Conservation (phyloP, 1,284 basidiomycete genomes). For the Fomitopsis pinicola region DNA sequence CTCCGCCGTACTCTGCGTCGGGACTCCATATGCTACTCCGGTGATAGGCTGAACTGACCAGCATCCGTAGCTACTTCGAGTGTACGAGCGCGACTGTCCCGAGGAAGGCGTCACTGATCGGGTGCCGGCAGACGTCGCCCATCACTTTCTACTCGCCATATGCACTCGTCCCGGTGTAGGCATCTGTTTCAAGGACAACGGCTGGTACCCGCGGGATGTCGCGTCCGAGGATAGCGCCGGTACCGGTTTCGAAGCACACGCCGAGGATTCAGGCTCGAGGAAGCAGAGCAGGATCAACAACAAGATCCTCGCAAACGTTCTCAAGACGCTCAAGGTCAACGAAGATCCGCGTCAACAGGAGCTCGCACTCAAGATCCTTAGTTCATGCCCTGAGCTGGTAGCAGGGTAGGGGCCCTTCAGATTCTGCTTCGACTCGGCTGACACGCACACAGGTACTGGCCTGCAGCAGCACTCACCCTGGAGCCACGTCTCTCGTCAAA, state of each 20-base stretch:
- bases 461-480: constrained; percentile 67
- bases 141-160: constrained; percentile 87
- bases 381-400: constrained; percentile 84
- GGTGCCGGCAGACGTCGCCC: constrained; percentile 75
- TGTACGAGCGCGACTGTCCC: constrained; percentile 56
- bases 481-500: constrained; percentile 86
- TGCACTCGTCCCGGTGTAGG: constrained; percentile 82
- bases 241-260: constrained; percentile 27
- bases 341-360: constrained; percentile 87
- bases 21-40: not conserved
- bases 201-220: constrained; percentile 82
- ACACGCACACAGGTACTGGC: constrained; percentile 61
- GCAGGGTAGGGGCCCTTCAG: constrained; percentile 47
- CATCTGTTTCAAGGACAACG: constrained; percentile 84
- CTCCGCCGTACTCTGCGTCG: no score
- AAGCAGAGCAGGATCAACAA: constrained; percentile 66
- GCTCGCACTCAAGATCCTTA: constrained; percentile 73
- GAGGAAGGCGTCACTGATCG: constrained; percentile 52
- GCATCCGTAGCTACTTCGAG: constrained; percentile 50
- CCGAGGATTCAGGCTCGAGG: constrained; percentile 33
- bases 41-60: no score
- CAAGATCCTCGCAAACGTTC: constrained; percentile 75
- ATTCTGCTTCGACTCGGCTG: constrained; percentile 3
- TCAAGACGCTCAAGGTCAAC: constrained; percentile 73
- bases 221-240: constrained; percentile 25